Base-by-base conservation (phyloP, 2,329 filamentous ascomycete genomes). In the Stemphylium lycopersici region DNA sequence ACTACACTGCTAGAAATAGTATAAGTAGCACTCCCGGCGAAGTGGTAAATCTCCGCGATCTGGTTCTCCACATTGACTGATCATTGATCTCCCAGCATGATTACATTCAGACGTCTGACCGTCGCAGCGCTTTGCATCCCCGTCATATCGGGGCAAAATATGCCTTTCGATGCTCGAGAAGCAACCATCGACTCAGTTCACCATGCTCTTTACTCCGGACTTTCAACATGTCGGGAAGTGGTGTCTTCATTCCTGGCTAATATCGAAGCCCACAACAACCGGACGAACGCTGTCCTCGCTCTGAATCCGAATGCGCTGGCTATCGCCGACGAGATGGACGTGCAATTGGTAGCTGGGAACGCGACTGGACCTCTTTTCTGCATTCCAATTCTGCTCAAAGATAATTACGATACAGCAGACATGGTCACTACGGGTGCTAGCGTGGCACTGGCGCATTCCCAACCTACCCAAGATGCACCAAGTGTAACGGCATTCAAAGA, bases 331-430 rank as follows among this genome's bases (percentile, higher is more conserved):
- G 64, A 72, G 1, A 68, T 84, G 22, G 85, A 88, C 63, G 56
- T 62, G 10, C 65, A 68, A 11, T 69, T 85, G 6, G 70, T 76
- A 2, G 66, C 76, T 2, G 80, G 80, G 3, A 84, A 85, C 64
- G 73, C 76, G 20, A 80, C 79, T 0, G 81, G 79, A 0, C 66
- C 78, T 0, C 74, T 89, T 1, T 85, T 88, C 67, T 86, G 86
- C 65, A 77, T 89, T 15, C 86, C 86, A 0, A 70, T 87, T 11
- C 65, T 89, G 4, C 71, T 88, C 5, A 89, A 89, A 68, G 86
- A 89, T 71, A 89, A 87, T 64, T 87, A 81, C 65, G 81, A 86
- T 50, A 83, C 83, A 0, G 59, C 69, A 0, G 78, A 80, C 16
- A 80, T 85, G 71, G 80, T 80, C 38, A 88, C 86, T 0, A 88